Conservation (phyloP, 805 yeast genomes). For the Candida alai region DNA sequence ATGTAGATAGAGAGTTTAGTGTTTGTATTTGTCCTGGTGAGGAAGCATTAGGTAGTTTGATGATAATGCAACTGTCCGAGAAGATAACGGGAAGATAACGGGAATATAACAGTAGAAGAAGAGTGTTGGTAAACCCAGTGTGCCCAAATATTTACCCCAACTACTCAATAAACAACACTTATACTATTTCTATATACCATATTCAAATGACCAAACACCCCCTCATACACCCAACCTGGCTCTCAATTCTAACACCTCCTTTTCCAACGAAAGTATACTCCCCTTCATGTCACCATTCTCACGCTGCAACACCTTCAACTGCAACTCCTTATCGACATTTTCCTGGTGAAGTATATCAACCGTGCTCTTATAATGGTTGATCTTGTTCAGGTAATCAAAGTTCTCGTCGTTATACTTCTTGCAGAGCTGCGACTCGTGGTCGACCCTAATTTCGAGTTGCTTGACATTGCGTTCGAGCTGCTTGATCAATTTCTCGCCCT, state of each 20-base stretch:
- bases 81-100: too few species aligned
- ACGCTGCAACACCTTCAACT: slow-evolving; percentile 48
- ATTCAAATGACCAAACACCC: slow-evolving; percentile 6
- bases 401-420: slow-evolving; percentile 58
- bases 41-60: too few species aligned
- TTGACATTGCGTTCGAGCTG: slow-evolving; percentile 50
- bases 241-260: slow-evolving; percentile 57
- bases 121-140: too few species aligned
- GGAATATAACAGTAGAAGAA: too few species aligned
- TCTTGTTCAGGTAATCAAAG: slow-evolving; percentile 49
- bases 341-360: slow-evolving; percentile 38
- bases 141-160: too few species aligned
- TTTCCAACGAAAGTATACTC: slow-evolving; percentile 47
- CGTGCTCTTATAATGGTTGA: slow-evolving; percentile 37
- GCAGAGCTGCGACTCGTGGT: slow-evolving; percentile 47
- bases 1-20: slow-evolving; percentile 2
- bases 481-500: slow-evolving; percentile 48
- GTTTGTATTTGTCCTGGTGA: too few species aligned
- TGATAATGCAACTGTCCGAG: too few species aligned
- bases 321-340: slow-evolving; percentile 39
- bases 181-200: neutral
- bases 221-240: slow-evolving; percentile 11
- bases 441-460: slow-evolving; percentile 49
- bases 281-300: slow-evolving; percentile 56
- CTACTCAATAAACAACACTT: too few species aligned